A percentile compares a stretch with the other conserved stretches of the same genome.
Evolutionary conservation across 192 early-diverging fungal species (phyloP).

Genomic region (Coemansia sp.): DNA sequence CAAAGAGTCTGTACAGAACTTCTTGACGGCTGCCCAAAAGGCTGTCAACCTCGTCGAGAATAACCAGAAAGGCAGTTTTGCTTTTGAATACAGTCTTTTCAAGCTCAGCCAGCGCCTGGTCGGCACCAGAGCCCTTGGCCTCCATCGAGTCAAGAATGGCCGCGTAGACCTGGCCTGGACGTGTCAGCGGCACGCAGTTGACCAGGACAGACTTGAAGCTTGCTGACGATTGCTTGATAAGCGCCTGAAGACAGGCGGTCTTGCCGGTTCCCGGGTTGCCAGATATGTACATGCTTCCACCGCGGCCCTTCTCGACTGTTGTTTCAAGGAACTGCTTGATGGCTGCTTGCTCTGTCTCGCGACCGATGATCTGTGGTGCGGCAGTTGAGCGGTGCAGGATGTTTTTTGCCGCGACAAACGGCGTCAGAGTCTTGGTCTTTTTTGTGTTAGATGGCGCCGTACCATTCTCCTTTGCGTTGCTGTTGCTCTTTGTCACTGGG

Average conservation of each 20-base stretch:
- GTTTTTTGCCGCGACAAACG: constrained; percentile 36
- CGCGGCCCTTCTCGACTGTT: constrained; percentile 35
- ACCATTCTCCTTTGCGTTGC: neutral
- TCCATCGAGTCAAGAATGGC: constrained; percentile 62
- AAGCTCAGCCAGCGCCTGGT: constrained; percentile 55
- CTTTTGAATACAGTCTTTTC: constrained; percentile 59
- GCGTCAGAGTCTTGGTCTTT: constrained; percentile 13
- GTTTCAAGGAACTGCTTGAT: constrained; percentile 36
- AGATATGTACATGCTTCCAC: constrained; percentile 79
- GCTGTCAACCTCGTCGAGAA: constrained; percentile 94
- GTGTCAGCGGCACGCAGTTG: constrained; percentile 85
- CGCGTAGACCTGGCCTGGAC: constrained; percentile 67
- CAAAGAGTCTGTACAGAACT: constrained; percentile 87
- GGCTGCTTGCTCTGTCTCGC: constrained; percentile 33
- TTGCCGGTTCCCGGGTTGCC: constrained; percentile 95
- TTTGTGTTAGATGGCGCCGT: neutral
- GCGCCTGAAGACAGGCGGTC: constrained; percentile 72
- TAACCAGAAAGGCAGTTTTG: constrained; percentile 58
- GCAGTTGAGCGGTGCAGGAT: constrained; percentile 46
- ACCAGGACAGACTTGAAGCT: constrained; percentile 58
- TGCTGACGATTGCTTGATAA: constrained; percentile 54
- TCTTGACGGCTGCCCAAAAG: constrained; percentile 78
- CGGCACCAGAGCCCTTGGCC: constrained; percentile 14
- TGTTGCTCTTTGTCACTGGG: constrained; percentile 34
- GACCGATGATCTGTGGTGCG: constrained; percentile 50